Base-by-base conservation (phyloP, 2,329 filamentous ascomycete species). In the Xylaria polymorpha region DNA sequence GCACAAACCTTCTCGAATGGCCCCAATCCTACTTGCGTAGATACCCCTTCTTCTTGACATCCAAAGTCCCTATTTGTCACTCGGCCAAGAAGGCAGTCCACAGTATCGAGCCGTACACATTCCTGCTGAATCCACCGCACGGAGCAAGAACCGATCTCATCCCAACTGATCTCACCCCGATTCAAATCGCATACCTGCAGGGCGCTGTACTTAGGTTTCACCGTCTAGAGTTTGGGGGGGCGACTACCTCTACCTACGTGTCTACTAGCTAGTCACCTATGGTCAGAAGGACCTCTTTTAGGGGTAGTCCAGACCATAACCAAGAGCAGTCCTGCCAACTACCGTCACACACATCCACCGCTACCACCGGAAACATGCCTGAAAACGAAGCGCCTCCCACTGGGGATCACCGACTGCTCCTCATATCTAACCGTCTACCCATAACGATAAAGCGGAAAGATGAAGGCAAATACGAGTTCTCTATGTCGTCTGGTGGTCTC, bases 381-480 rank as follows among this genome's bases (percentile, higher is more conserved):
- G 74, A 73, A 43, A 71, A 69, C 70, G 73, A 71, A 35, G 59
- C 70, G 37, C 59, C 72, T 29, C 39, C 73, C n/a, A 73, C 75
- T 10, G 70, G 74, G 58, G 76, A 78, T 59, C 74, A 74, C 43
- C 73, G 88, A 72, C 86, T 98, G 62, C 88, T 98, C 61, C 90
- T 98, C 57, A 91, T 98, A 75, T 98, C 95, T 43, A 99, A 99
- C 80, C 93, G 96, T 64, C 87, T 98, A 50, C 95, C 96, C 67
- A 97, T 98, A 80, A 98, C 95, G 72, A 97, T 98, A 83, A 98
- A 98, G 84, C 91, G 93, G 74, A 91, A 91, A 62, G 93, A 96
- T 61, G 93, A 97, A 85, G 94, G 94, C 77, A 91, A 92, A 80
- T 99, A 97, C 84, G 88, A 91, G 77, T 97, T 97, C 81, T 94